phyloP scores from a whole-genome alignment of 768 basidiomycete genomes.

The Naematelia encephala region DNA sequence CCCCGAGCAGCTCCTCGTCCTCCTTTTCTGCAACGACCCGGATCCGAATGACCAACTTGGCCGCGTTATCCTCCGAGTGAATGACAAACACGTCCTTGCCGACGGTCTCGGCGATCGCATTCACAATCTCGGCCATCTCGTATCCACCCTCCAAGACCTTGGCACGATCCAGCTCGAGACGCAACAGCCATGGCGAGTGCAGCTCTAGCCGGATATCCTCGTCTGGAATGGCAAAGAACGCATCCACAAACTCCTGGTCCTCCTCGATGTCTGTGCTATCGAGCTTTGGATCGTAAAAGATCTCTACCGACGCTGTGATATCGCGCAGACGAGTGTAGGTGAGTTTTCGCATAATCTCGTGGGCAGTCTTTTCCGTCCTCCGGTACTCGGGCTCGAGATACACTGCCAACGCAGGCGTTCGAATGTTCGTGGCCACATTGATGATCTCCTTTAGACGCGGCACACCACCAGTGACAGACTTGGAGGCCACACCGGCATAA shows the following conservation, averaged over 20 bases:
- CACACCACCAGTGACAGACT: conserved; percentile 98
- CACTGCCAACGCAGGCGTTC: conserved; percentile 93
- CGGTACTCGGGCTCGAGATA: conserved; percentile 54
- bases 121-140: conserved; percentile 90
- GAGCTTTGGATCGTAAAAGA: conserved; percentile 95
- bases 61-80: conserved; percentile 97
- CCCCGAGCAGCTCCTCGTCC: conserved; percentile 60
- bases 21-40: conserved; percentile 79
- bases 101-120: conserved; percentile 89
- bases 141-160: conserved; percentile 98
- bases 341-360: conserved; percentile 54
- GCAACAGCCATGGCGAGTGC: conserved; percentile 93
- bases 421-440: conserved; percentile 97
- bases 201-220: conserved; percentile 89
- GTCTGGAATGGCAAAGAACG: conserved; percentile 98
- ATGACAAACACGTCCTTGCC: conserved; percentile 95
- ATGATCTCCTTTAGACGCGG: conserved; percentile 99
- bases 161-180: conserved; percentile 91
- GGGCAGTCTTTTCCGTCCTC: conserved; percentile 63
- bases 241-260: conserved; percentile 90
- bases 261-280: conserved; percentile 92
- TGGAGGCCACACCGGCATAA: conserved; percentile 99
- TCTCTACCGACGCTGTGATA: conserved; percentile 90
- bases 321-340: conserved; percentile 91
- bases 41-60: conserved; percentile 94